These are phyloP conservation scores for Sphaerostilbella broomeana DNA, from an alignment of 2,329 filamentous ascomycete genomes.

Conservation along the genomic window DNA sequence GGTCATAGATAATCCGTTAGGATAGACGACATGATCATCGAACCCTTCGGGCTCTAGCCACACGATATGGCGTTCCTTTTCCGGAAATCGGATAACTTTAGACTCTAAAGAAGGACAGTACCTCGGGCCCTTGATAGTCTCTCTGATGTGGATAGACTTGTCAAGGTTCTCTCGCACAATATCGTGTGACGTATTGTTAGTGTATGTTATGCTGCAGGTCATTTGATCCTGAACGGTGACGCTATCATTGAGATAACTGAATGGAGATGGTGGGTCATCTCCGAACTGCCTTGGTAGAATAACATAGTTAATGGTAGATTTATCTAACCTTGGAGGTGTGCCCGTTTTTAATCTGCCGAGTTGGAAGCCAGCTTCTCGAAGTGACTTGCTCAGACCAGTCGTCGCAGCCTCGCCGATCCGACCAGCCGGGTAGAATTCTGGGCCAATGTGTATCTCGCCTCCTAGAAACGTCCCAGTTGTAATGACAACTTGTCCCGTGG, in stretches of 20 bases:
- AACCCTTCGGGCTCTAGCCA: conserved; percentile 98
- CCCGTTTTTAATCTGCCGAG: conserved; percentile 91
- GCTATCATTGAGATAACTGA: conserved; percentile 78
- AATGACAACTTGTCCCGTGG: conserved; percentile 77
- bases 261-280: conserved; percentile 80
- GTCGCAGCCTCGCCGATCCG: conserved; percentile 92
- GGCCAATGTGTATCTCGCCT: conserved; percentile 91
- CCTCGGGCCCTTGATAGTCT: conserved; percentile 86
- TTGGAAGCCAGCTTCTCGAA: conserved; percentile 81
- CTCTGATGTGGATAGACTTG: conserved; percentile 92
- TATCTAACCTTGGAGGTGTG: conserved; percentile 81
- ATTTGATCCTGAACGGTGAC: conserved; percentile 79
- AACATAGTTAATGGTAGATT: conserved; percentile 72
- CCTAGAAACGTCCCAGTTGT: conserved; percentile 94
- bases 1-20: conserved; percentile 96
- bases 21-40: conserved; percentile 82
- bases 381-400: conserved; percentile 83
- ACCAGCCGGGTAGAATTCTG: conserved; percentile 78
- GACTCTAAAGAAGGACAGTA: conserved; percentile 96
- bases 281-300: conserved; percentile 67
- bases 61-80: conserved; percentile 77
- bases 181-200: conserved; percentile 74
- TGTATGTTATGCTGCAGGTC: conserved; percentile 80
- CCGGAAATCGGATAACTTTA: conserved; percentile 80
- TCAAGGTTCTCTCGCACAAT: conserved; percentile 86